Evolutionary conservation across 192 early-diverging fungal species (phyloP), one percentile per base, ranked within the genome.

Genomic region (Coemansia sp.): DNA sequence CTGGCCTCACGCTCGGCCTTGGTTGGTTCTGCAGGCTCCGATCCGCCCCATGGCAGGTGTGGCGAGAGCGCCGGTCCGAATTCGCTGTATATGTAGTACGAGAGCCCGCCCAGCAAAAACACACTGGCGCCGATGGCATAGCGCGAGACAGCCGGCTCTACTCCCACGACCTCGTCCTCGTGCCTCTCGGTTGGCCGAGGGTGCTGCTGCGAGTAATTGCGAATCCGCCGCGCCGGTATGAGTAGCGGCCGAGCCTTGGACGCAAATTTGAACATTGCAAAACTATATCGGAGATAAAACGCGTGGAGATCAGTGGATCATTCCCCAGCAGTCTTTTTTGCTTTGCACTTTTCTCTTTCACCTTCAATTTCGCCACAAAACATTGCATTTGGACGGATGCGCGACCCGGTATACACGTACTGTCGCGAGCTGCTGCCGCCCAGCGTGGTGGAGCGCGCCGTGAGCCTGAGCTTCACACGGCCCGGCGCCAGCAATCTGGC

Each of bases 371-470:
- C n/a, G n/a, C n/a, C n/a, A n/a, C n/a, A n/a, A n/a, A n/a, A n/a
- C n/a, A n/a, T n/a, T n/a, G n/a, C n/a, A n/a, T n/a, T n/a, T n/a
- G n/a, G 38, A 39, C 38, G 19, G 30, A 75, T 75, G 72, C 65
- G 61, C 47, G 74, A 77, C 21, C 62, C 66, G 6, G 68, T 70
- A 35, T 77, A 69, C 47, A 66, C 74, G 26, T 77, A 70, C 56
- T 70, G 74, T 22, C 74, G 74, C 44, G 74, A 77, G 60, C 39
- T 70, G 31, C 55, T 70, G 27, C 62, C 74, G 11, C 54, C 74
- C 7, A 77, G 74, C 48, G 56, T 56, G 11, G 67, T 77, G 2
- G 67, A 65, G 46, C 55, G 45, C 29, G 67, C 67, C 9, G 56
- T 55, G 27, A 62, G 67, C 31, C 62, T 69, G 42, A 70, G 74